Percentiles rank a stretch among this genome's conserved stretches.
Evolutionary conservation across 2,329 filamentous ascomycete species (phyloP).

Genomic region (Claviceps africana): DNA sequence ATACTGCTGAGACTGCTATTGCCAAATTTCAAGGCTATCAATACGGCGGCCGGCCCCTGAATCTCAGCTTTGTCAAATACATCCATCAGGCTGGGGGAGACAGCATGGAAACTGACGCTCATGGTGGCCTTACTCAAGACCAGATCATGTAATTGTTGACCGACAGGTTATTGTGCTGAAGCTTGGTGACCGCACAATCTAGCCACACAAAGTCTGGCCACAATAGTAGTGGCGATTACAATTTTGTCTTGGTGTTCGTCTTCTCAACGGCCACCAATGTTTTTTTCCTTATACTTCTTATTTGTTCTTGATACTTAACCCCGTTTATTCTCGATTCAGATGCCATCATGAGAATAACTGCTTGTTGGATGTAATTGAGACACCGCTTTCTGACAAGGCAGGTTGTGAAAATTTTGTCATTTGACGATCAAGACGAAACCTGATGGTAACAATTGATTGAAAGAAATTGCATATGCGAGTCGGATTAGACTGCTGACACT

Average conservation of each 20-base stretch:
- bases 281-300: background rate
- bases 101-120: conserved; percentile 71
- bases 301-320: conserved; percentile 27
- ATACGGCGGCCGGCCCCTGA: conserved; percentile 87
- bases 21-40: conserved; percentile 96
- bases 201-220: background rate
- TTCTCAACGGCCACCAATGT: background rate
- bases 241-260: background rate
- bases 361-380: background rate
- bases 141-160: conserved; percentile 67
- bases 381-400: background rate
- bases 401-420: background rate
- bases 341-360: background rate
- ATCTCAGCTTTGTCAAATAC: conserved; percentile 89
- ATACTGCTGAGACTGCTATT: conserved; percentile 86
- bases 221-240: background rate
- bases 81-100: conserved; percentile 54
- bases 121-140: conserved; percentile 75
- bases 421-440: background rate
- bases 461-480: background rate
- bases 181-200: background rate
- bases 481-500: no score
- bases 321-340: background rate
- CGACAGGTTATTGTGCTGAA: background rate
- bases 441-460: background rate